Percentiles rank a stretch among this genome's conserved stretches.
Conservation (phyloP, 2,329 filamentous ascomycete genomes). For the Aureobasidium subglaciale region DNA sequence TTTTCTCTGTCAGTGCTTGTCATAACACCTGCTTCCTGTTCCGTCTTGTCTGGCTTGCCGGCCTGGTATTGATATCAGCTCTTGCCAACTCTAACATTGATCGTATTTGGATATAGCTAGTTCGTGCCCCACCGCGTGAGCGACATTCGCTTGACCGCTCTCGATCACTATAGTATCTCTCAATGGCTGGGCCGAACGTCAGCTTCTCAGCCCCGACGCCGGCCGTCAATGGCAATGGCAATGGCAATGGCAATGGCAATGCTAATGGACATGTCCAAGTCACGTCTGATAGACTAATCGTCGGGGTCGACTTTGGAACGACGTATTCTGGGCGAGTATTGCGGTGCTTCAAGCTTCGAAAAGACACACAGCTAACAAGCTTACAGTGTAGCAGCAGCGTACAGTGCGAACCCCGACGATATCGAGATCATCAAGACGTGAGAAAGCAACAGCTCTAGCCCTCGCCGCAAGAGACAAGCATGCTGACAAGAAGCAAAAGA, state of each 20-base stretch:
- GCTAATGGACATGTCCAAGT: not conserved
- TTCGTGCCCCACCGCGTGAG: not conserved
- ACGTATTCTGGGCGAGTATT: slow-evolving; percentile 50
- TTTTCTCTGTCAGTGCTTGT: slow-evolving; percentile 10
- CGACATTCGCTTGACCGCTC: not conserved
- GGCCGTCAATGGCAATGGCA: not conserved
- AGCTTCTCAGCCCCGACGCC: slow-evolving; percentile 1
- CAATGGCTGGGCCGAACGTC: slow-evolving; percentile 10
- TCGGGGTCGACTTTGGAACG: slow-evolving; percentile 76
- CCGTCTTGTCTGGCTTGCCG: not conserved
- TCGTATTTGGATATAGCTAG: not conserved
- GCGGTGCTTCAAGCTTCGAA: not conserved
- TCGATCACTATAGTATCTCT: not conserved
- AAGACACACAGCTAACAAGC: not conserved
- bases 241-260: slow-evolving; percentile 10
- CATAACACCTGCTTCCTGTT: slow-evolving; percentile 1
- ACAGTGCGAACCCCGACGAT: slow-evolving; percentile 57
- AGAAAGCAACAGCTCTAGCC: not conserved
- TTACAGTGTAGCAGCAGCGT: slow-evolving; percentile 62
- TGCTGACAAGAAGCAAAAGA: slow-evolving; percentile 20
- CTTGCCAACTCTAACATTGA: not conserved
- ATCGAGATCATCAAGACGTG: slow-evolving; percentile 72
- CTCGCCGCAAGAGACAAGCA: not conserved
- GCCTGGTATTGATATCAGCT: not conserved
- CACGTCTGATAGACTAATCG: slow-evolving; percentile 35